Percentiles rank a stretch among this genome's conserved stretches.
Conservation (phyloP, 495 filamentous ascomycete species). For the Tuber calosporum region DNA sequence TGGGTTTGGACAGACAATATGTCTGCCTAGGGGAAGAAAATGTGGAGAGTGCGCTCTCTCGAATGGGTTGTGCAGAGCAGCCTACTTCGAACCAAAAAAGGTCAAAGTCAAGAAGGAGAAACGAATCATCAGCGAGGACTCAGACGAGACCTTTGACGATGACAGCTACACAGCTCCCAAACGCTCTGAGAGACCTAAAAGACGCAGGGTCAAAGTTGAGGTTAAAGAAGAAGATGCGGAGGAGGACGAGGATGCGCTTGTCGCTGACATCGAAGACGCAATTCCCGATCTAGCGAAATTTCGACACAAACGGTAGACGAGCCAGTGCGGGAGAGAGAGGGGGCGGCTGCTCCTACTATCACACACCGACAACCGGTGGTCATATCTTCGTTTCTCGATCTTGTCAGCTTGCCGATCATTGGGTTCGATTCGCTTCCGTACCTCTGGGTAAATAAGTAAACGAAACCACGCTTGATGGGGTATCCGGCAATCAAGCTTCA, state of each 20-base stretch:
- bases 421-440: not conserved
- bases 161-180: slow-evolving; percentile 11
- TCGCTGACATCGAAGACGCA: slow-evolving; percentile 40
- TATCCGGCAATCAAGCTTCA: not conserved
- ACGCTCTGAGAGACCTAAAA: slow-evolving; percentile 14
- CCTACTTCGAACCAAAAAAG: slow-evolving; percentile 47
- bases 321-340: not conserved
- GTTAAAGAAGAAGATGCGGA: slow-evolving; percentile 34
- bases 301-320: slow-evolving; percentile 7
- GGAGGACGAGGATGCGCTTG: slow-evolving; percentile 35
- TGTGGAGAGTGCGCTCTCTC: slow-evolving; percentile 81
- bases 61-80: slow-evolving; percentile 68
- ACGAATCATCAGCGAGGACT: slow-evolving; percentile 45
- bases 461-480: not conserved
- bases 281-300: slow-evolving; percentile 15
- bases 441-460: not conserved
- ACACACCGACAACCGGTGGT: not conserved
- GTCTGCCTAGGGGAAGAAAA: slow-evolving; percentile 66
- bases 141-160: slow-evolving; percentile 9
- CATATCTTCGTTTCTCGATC: not conserved
- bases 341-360: not conserved
- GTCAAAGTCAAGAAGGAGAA: slow-evolving; percentile 51
- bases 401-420: not conserved
- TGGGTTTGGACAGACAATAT: slow-evolving; percentile 75
- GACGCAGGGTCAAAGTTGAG: slow-evolving; percentile 24